A percentile compares a stretch with the other conserved stretches of the same genome.
Evolutionary conservation across 257 asterid species (phyloP).

Genomic region (Lantana camara): DNA sequence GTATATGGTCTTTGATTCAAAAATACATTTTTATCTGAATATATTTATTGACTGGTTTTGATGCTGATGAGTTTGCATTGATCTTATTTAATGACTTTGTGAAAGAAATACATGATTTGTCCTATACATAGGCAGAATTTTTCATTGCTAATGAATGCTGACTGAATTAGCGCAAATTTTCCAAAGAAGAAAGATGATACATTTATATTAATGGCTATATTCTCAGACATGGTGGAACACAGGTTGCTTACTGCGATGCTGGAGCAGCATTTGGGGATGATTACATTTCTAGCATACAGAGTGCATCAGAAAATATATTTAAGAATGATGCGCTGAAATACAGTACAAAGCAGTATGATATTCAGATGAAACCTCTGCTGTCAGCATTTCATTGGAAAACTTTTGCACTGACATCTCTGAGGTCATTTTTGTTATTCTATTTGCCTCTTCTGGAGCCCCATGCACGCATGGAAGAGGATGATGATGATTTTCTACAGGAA

Average conservation of each 20-base stretch:
- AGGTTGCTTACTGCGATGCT: slow-evolving; percentile 68
- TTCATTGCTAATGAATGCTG: neutral
- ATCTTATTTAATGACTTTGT: slow-evolving; percentile 1
- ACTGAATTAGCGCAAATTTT: neutral
- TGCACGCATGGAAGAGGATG: slow-evolving; percentile 60
- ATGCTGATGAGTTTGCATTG: neutral
- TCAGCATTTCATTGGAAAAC: slow-evolving; percentile 90
- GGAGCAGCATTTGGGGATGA: slow-evolving; percentile 58
- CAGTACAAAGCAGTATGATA: slow-evolving; percentile 59
- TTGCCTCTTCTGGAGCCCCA: slow-evolving; percentile 90
- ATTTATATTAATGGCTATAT: no score
- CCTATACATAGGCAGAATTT: neutral
- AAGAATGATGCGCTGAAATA: slow-evolving; percentile 38
- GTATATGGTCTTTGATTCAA: neutral
- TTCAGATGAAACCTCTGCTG: slow-evolving; percentile 70
- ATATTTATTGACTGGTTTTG: neutral
- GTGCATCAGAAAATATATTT: slow-evolving; percentile 43
- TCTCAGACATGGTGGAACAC: slow-evolving; percentile 50
- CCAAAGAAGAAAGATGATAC: neutral
- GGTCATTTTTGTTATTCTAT: slow-evolving; percentile 76
- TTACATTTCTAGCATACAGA: slow-evolving; percentile 36
- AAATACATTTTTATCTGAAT: neutral
- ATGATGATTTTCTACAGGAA: slow-evolving; percentile 70
- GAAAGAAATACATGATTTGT: neutral
- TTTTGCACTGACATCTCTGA: slow-evolving; percentile 67